Conservation (phyloP, 2,329 filamentous ascomycete genomes). For the Ceratocystis alfenasii region DNA sequence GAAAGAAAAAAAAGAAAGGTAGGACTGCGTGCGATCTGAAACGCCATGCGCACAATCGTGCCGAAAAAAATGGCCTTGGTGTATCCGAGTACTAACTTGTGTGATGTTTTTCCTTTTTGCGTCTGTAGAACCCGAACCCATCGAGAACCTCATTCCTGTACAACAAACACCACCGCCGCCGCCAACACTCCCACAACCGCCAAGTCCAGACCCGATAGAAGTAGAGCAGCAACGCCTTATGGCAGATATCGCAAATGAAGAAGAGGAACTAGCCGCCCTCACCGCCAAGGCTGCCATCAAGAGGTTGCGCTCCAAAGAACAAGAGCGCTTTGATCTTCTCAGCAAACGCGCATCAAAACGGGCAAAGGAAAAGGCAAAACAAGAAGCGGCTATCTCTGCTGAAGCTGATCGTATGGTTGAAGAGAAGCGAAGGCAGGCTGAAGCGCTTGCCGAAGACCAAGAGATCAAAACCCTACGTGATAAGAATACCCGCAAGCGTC, state of each 20-base stretch:
- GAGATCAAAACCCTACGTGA: slow-evolving; percentile 14
- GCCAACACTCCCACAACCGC: slow-evolving; percentile 13
- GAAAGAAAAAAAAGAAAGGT: slow-evolving; percentile 18
- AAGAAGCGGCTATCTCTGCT: slow-evolving; percentile 20
- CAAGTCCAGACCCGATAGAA: slow-evolving; percentile 4
- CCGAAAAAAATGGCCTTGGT: not conserved
- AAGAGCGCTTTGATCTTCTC: slow-evolving; percentile 17
- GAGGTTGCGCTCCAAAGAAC: slow-evolving; percentile 10
- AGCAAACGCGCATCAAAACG: slow-evolving; percentile 17
- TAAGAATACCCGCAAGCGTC: slow-evolving; percentile 1
- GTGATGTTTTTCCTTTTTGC: not conserved
- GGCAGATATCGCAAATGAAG: slow-evolving; percentile 18
- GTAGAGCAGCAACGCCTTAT: slow-evolving; percentile 16
- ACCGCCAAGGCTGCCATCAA: slow-evolving; percentile 4
- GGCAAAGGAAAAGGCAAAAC: slow-evolving; percentile 21
- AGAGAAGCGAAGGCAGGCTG: slow-evolving; percentile 16
- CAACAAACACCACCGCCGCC: slow-evolving; percentile 7
- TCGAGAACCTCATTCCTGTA: slow-evolving; percentile 7
- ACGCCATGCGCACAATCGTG: not conserved
- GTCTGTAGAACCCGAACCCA: slow-evolving; percentile 13
- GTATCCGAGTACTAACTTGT: not conserved
- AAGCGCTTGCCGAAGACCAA: slow-evolving; percentile 6
- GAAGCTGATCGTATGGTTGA: slow-evolving; percentile 15
- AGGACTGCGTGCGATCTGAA: not conserved
- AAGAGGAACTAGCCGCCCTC: slow-evolving; percentile 13